Evolutionary conservation across 768 basidiomycete species (phyloP), one percentile per base, ranked within the genome.

Genomic region (Sporobolomyces phaffii): DNA sequence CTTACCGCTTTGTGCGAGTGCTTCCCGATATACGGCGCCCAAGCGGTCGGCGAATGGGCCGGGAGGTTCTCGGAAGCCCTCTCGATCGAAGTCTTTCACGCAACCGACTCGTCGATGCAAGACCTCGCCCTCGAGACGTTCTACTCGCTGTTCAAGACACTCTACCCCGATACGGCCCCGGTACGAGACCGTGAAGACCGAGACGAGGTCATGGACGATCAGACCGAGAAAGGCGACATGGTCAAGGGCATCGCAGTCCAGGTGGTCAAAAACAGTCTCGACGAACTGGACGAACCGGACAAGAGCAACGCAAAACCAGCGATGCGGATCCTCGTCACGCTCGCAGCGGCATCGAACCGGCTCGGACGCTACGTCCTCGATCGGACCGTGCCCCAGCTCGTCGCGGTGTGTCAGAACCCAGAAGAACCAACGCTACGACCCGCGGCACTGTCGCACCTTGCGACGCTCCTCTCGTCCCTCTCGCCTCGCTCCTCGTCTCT

Each of bases 21-120:
- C 74, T 81, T 98, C 51, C 91, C 94, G 5, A 84, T 89, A 0
- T 98, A 94, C 76, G 96, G 93, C 3, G 73, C 83, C 0, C 78
- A 78, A 3, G 78, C 85, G 5, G 85, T 85, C 3, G 81, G 82
- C 18, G 82, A 83, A 14, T 82, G 83, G 62, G 88, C 87, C 1
- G 81, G 81, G 5, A 87, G 91, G 69, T 77, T 98, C n/a, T 96
- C 92, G 91, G 92, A 87, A 76, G 82, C 87, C 0, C 77, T 98
- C 38, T 94, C 91, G 76, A 81, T 97, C 29, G 96, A 98, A 83
- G 93, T 89, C 63, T 89, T 97, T 77, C 91, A 97, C 81, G 90
- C 94, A 1, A 87, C 86, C 2, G 93, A 98, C 75, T 57, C 79
- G 9, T 78, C 83, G 36, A 89, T 88, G 10, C 90, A 94, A 75